These are phyloP conservation scores for Tuber calosporum DNA, from an alignment of 495 filamentous ascomycete species.

Conservation along the genomic window DNA sequence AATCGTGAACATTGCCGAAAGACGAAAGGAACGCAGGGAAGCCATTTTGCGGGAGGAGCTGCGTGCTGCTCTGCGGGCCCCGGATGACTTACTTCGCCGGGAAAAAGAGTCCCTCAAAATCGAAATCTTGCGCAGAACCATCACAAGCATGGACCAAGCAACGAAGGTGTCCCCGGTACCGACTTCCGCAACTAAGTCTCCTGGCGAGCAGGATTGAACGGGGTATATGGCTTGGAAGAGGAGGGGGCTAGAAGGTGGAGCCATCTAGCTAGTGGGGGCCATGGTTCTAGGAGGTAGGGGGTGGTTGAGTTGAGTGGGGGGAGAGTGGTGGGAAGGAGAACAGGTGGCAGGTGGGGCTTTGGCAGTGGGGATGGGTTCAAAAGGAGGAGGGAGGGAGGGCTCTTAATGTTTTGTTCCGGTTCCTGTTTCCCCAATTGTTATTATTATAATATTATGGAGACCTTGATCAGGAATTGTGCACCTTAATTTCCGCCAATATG, in stretches of 20 bases:
- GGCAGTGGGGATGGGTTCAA: background rate
- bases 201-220: background rate
- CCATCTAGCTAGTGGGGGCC: background rate
- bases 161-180: background rate
- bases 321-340: no score
- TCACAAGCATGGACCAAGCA: background rate
- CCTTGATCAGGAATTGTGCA: background rate
- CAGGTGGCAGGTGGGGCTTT: no score
- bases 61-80: background rate
- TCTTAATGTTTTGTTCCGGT: background rate
- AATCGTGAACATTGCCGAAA: background rate
- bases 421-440: background rate
- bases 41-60: background rate
- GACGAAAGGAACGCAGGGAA: background rate
- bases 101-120: background rate
- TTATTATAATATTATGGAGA: background rate
- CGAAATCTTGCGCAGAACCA: background rate
- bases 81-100: background rate
- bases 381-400: background rate
- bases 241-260: background rate
- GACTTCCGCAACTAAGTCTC: background rate
- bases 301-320: no score
- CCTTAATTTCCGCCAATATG: constrained; percentile 2
- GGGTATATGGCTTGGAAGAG: background rate
- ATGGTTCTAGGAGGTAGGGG: no score